Evolutionary conservation across 2,329 filamentous ascomycete genomes (phyloP).

Genomic region (Juglanconis juglandina): DNA sequence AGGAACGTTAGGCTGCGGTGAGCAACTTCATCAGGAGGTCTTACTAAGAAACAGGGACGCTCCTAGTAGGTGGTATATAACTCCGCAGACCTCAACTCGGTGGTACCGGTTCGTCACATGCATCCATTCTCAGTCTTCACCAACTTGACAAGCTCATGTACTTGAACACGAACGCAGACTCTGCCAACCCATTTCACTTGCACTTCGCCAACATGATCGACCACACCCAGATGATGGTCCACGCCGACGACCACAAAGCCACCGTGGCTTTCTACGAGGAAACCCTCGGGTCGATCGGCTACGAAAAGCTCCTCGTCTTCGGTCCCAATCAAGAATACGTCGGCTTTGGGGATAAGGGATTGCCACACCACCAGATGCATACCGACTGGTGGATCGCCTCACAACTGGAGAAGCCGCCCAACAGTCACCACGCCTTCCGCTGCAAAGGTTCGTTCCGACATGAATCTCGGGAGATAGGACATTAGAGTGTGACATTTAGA

Average conservation of each 20-base stretch:
- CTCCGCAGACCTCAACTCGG: too few relatives aligned
- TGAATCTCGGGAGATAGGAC: background rate
- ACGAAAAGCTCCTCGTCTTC: constrained; percentile 27
- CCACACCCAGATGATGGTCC: constrained; percentile 31
- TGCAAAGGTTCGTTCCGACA: constrained; percentile 25
- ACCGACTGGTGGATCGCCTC: constrained; percentile 30
- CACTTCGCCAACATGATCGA: constrained; percentile 25
- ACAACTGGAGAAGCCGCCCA: constrained; percentile 13
- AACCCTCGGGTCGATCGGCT: constrained; percentile 35
- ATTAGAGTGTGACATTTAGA: background rate
- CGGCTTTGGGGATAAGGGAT: constrained; percentile 25
- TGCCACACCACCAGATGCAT: constrained; percentile 6
- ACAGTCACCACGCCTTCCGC: constrained; percentile 30
- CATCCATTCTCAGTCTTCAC: background rate
- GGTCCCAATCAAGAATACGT: constrained; percentile 24
- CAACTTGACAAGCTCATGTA: background rate
- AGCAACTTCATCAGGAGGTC: background rate
- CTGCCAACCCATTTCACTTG: background rate
- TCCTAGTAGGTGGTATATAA: too few relatives aligned
- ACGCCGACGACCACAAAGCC: constrained; percentile 27
- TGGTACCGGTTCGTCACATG: too few relatives aligned
- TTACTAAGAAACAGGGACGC: too few relatives aligned
- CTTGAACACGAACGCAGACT: background rate
- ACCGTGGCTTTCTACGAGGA: constrained; percentile 32
- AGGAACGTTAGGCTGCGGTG: background rate